Evolutionary conservation across 306 rosid species (phyloP), one percentile per base, ranked within the genome.

Genomic region (Sophora flavescens): DNA sequence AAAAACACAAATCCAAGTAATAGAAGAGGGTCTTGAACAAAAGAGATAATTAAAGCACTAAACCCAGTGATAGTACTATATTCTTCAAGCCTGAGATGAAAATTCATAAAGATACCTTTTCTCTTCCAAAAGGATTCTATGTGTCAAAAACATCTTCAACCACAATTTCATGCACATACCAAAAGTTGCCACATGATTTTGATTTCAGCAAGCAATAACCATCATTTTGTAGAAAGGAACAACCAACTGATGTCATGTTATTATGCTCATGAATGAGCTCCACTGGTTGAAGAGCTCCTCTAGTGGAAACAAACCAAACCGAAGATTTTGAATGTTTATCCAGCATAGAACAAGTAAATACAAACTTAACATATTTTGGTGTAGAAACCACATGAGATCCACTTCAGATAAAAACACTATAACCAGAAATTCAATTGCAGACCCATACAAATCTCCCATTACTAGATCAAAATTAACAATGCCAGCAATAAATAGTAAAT

Each of bases 391-490:
- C 54, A 61, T 15, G 62, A 81, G 22, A 44, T 35, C 17, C 58
- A 45, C 51, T 11, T 18, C 10, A 45, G 17, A 50, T 63, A 65
- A 66, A 6, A 9, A 51, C 75, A 17, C 2, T 15, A 8, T 4
- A 30, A 51, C 42, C 16, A 54, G 0, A 50, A 6, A 6, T 4
- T 13, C 9, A 22, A 57, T 7, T 38, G 56, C 42, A 45, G 41
- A 45, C 33, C 57, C 12, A 44, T 11, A 68, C 7, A 47, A 48
- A 0, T 22, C 14, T 13, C 56, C 72, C 57, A 45, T 44, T 13
- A 66, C 57, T 6, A 52, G 50, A 74, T 83, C 78, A 78, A 47
- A 79, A 54, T 48, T 9, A 47, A 52, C 14, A 22, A 0, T 0
- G 22, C 22, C 22, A 22, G 1, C 22, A 22, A 22, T 22, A 22